Evolutionary conservation across 2,329 filamentous ascomycete species (phyloP), one percentile per base, ranked within the genome.

Genomic region (Calycina herbarum): DNA sequence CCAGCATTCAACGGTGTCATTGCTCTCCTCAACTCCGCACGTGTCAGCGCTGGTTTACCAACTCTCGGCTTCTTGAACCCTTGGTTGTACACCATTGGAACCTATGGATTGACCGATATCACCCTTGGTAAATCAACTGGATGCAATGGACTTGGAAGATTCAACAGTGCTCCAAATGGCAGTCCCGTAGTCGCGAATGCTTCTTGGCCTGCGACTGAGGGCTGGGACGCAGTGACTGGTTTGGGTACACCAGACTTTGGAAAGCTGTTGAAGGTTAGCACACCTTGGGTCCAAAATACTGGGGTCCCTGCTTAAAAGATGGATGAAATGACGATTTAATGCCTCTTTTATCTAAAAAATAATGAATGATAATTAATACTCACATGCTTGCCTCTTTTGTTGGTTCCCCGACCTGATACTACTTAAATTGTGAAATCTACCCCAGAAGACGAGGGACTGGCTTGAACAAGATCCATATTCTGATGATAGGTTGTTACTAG

Each of bases 1-100:
- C 89, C 89, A 0, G 77, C 85, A 0, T 85, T 85, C 35, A 83
- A 85, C 0, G 83, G 81, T 8, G 79, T 90, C 59, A 78, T 91
- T 51, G 79, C 84, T 1, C 79, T 90, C 3, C 75, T 90, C 62
- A 90, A 90, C 70, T 86, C 88, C 69, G 85, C 65, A 15, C 66
- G 67, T 27, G 57, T 72, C 17, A 67, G 66, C 0, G 48, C 64
- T 20, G 66, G 64, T 24, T 59, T 63, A 15, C 73, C 80, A 0
- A 75, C 79, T 0, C 76, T 88, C 56, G 86, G 86, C 0, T 88
- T 85, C 77, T 66, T 88, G 63, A 88, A 88, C 71, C 85, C 85
- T 0, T 87, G 84, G 83, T 70, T 88, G 20, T 88, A 88, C 72
- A 76, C 75, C 59, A 73, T 75, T 64, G 81, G 80, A 6, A 79